phyloP scores from a whole-genome alignment of 208 protist species.

The Crithidia brevicula region DNA sequence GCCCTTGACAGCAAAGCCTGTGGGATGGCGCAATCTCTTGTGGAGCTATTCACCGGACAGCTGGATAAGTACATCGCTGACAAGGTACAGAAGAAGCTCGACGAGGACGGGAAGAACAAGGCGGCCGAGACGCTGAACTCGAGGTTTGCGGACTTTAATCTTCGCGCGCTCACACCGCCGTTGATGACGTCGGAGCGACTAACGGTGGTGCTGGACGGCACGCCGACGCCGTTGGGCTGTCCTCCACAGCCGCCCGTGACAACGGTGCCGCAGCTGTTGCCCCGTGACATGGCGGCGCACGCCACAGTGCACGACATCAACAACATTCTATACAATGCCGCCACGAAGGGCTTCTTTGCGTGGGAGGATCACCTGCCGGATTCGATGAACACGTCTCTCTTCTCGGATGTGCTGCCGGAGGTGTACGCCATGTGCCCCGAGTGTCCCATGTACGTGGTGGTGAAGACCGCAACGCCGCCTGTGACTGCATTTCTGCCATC shows the following conservation, averaged over 20 bases:
- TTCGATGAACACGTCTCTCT: conserved; percentile 50
- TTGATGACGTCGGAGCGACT: conserved; percentile 40
- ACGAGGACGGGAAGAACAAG: conserved; percentile 20
- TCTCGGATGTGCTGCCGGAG: conserved; percentile 57
- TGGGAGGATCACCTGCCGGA: conserved; percentile 10
- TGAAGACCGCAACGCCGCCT: conserved; percentile 16
- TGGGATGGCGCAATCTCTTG: conserved; percentile 40
- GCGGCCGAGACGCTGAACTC: conserved; percentile 33
- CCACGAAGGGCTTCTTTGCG: conserved; percentile 5
- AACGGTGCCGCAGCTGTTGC: conserved; percentile 13
- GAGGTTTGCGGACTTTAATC: neutral
- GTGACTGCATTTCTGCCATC: neutral
- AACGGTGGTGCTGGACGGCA: conserved; percentile 30
- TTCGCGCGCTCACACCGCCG: conserved; percentile 28
- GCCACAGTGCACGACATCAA: conserved; percentile 40
- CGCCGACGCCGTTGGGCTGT: conserved; percentile 5
- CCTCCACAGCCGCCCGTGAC: neutral
- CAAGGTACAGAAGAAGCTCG: conserved; percentile 43
- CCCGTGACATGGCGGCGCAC: conserved; percentile 35
- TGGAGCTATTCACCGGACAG: conserved; percentile 60
- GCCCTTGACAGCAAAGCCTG: conserved; percentile 42
- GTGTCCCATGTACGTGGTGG: conserved; percentile 42
- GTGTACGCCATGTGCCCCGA: conserved; percentile 54
- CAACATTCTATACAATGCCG: conserved; percentile 35
- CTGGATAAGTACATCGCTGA: conserved; percentile 50